A percentile compares a stretch with the other conserved stretches of the same genome.
These are phyloP conservation scores for Boletus semigastroideus DNA, from an alignment of 1,284 basidiomycete species.

Conservation along the genomic window DNA sequence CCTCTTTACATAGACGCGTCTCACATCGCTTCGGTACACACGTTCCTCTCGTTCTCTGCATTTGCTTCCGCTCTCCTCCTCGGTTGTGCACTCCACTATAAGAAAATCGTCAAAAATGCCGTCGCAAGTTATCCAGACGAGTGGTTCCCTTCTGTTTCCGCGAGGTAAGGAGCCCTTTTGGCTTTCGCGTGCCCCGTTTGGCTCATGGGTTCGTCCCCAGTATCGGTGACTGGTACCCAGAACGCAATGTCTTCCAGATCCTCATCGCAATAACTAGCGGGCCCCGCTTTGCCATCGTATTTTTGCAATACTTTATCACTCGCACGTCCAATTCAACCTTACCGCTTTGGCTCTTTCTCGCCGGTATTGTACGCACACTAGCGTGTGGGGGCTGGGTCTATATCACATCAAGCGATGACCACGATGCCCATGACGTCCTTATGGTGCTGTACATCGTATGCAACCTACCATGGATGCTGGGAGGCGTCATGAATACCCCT, in stretches of 20 bases:
- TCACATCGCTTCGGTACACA: slow-evolving; percentile 65
- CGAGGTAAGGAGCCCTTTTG: slow-evolving; percentile 61
- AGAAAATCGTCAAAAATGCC: slow-evolving; percentile 87
- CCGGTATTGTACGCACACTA: slow-evolving; percentile 76
- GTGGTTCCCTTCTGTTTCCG: slow-evolving; percentile 93
- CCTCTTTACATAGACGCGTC: slow-evolving; percentile 47
- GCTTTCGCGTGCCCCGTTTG: neutral
- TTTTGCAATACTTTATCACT: slow-evolving; percentile 70
- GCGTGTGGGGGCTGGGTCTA: slow-evolving; percentile 93
- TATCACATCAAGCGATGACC: slow-evolving; percentile 81
- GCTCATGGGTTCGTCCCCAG: slow-evolving; percentile 36
- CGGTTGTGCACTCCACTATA: slow-evolving; percentile 75
- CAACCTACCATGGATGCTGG: slow-evolving; percentile 88
- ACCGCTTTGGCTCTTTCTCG: slow-evolving; percentile 58
- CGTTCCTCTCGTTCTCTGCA: slow-evolving; percentile 66
- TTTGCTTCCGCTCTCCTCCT: slow-evolving; percentile 71
- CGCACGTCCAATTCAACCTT: slow-evolving; percentile 43
- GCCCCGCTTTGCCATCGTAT: slow-evolving; percentile 79
- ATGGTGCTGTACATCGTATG: slow-evolving; percentile 86
- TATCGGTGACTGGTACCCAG: slow-evolving; percentile 91
- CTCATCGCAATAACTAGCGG: slow-evolving; percentile 86
- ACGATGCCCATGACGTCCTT: slow-evolving; percentile 82
- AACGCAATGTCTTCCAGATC: slow-evolving; percentile 88
- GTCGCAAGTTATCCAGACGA: slow-evolving; percentile 86
- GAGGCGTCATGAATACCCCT: slow-evolving; percentile 62